Evolutionary conservation across 768 basidiomycete genomes (phyloP).

Genomic region (Lactifluus subvellereus): DNA sequence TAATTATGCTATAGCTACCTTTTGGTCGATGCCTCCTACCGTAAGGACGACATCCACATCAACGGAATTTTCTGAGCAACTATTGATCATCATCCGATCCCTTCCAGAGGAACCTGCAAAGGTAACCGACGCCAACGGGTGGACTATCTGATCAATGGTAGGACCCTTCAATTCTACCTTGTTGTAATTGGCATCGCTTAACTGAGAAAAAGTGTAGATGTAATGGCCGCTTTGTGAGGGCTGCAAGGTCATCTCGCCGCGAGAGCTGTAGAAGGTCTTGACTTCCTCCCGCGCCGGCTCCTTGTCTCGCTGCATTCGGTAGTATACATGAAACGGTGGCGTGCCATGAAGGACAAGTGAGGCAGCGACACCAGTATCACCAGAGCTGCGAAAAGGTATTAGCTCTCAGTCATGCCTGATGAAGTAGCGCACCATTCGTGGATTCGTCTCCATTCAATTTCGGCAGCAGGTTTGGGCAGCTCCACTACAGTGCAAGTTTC

Average conservation of each 20-base stretch:
- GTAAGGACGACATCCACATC: conserved; percentile 76
- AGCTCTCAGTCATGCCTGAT: neutral
- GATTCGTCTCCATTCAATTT: conserved; percentile 84
- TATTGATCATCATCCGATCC: conserved; percentile 55
- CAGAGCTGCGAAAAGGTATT: conserved; percentile 47
- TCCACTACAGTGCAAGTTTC: conserved; percentile 74
- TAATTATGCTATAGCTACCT: conserved; percentile 1
- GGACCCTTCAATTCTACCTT: conserved; percentile 68
- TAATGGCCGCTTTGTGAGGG: conserved; percentile 90
- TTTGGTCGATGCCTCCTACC: conserved; percentile 40
- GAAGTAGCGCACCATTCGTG: conserved; percentile 69
- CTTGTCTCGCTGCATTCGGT: conserved; percentile 65
- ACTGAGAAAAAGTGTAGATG: conserved; percentile 67
- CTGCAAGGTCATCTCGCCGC: conserved; percentile 77
- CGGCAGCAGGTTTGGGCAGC: conserved; percentile 69
- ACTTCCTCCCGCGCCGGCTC: conserved; percentile 54
- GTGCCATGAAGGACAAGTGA: conserved; percentile 82
- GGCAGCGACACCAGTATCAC: conserved; percentile 87
- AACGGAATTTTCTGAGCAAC: conserved; percentile 72
- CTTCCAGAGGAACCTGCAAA: conserved; percentile 45
- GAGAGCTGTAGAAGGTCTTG: conserved; percentile 58
- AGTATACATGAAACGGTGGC: conserved; percentile 83
- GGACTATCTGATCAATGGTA: conserved; percentile 81
- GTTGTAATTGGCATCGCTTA: conserved; percentile 83
- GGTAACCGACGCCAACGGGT: conserved; percentile 78